Evolutionary conservation across 2,329 filamentous ascomycete genomes (phyloP), one percentile per base, ranked within the genome.

Genomic region (Ceratocystis albifundus): DNA sequence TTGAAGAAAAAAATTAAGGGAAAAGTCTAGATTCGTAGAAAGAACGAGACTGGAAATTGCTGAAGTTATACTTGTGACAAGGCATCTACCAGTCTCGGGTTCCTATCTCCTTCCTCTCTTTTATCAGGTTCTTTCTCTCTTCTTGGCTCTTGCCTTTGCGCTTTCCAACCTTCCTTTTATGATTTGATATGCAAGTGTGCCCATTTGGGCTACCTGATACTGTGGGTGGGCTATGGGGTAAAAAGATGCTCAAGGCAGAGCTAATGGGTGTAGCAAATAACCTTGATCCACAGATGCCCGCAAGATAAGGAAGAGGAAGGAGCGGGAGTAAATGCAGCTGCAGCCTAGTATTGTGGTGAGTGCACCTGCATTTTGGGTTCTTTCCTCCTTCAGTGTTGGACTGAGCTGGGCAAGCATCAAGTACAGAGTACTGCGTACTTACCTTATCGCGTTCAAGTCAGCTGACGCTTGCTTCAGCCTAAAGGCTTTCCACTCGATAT

Each of bases 21-120:
- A 41, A 15, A 12, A 41, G 36, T 15, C 10, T 41, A 15, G 10
- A 36, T 8, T 15, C 10, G 20, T 15, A 25, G 17, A 36, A 59
- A 59, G 36, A 4, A 5, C 1, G 3, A 25, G 28, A 32, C 55
- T 17, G 55, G 55, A 12, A 59, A 59, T 20, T 59, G 55, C 17
- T 59, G 28, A 5, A 59, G 55, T 36, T 59, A 59, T 59, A 59
- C 28, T 5, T 36, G 55, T 59, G 55, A 59, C 55, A 36, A 59
- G 17, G 28, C 55, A 5, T 59, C 12, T 36, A n/a, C n/a, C n/a
- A n/a, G 4, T 59, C 8, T 28, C 28, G 4, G 17, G 15, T 7
- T 10, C 10, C 48, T 10, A 8, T 3, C 20, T 12, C 25, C 28
- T 12, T 28, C 22, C 28, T 6, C 53, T 30, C 53, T 30, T 7